These are phyloP conservation scores for Pythium biforme DNA, from an alignment of 352 stramenopile genomes.

Conservation along the genomic window DNA sequence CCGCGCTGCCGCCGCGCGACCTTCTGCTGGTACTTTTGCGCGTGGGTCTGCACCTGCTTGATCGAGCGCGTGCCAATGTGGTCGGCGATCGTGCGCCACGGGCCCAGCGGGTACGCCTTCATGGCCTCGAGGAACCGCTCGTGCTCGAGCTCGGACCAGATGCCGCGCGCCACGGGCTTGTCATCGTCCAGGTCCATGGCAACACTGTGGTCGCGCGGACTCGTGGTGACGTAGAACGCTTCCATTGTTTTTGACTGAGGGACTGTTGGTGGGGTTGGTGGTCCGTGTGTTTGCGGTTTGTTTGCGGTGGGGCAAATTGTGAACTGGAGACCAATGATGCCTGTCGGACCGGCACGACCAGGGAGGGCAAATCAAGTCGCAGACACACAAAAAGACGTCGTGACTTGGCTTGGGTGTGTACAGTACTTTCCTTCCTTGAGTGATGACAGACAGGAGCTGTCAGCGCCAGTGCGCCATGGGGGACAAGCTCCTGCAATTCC, in stretches of 20 bases:
- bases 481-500: slow-evolving; percentile 1
- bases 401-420: background rate
- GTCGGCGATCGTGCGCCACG: slow-evolving; percentile 72
- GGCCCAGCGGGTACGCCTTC: slow-evolving; percentile 73
- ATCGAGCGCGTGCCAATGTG: slow-evolving; percentile 78
- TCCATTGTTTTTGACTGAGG: slow-evolving; percentile 11
- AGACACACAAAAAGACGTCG: background rate
- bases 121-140: slow-evolving; percentile 82
- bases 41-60: slow-evolving; percentile 83
- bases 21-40: slow-evolving; percentile 88
- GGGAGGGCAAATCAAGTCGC: background rate
- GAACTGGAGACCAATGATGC: slow-evolving; percentile 7
- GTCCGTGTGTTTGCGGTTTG: slow-evolving; percentile 1
- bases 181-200: slow-evolving; percentile 21
- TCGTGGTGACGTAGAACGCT: slow-evolving; percentile 6
- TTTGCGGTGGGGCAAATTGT: slow-evolving; percentile 15
- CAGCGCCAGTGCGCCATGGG: background rate
- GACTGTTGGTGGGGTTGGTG: background rate
- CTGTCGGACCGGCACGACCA: background rate
- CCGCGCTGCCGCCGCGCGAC: slow-evolving; percentile 75
- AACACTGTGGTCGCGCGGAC: background rate
- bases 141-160: slow-evolving; percentile 78
- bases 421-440: background rate
- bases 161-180: slow-evolving; percentile 48
- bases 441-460: slow-evolving; percentile 11